phyloP scores from a whole-genome alignment of 225 moss, liverwort and hornwort genomes.

The Rhytidiadelphus loreus region DNA sequence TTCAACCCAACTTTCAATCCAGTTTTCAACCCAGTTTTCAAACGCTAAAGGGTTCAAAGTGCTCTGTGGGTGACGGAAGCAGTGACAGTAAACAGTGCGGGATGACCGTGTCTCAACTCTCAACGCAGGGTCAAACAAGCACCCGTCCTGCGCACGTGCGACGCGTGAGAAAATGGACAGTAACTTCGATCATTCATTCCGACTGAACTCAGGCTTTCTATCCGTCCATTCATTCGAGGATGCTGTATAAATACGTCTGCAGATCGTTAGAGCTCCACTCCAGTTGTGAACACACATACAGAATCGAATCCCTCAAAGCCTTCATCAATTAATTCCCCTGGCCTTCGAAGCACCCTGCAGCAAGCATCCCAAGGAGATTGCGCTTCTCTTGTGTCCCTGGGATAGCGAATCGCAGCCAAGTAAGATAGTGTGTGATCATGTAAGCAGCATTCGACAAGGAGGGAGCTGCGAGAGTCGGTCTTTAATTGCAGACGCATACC shows the following conservation, averaged over 20 bases:
- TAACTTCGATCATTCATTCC: not conserved
- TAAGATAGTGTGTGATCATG: not conserved
- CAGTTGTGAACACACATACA: not conserved
- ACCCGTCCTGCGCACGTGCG: no score
- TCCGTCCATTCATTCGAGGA: not conserved
- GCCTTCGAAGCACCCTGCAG: not conserved
- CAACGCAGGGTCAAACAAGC: no score
- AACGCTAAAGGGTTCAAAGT: not conserved
- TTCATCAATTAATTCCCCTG: not conserved
- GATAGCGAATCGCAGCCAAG: no score
- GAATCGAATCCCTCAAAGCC: not conserved
- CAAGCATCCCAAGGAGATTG: not conserved
- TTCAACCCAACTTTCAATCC: not conserved
- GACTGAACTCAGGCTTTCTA: not conserved
- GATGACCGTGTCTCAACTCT: no score
- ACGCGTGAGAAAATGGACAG: not conserved
- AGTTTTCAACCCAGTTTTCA: no score
- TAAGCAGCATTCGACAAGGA: no score
- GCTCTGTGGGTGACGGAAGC: not conserved
- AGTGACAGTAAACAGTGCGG: no score
- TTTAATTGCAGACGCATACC: not conserved
- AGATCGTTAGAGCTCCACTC: not conserved
- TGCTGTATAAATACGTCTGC: not conserved
- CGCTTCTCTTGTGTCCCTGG: not conserved
- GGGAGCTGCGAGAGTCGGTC: not conserved